Conservation (phyloP, 2,329 filamentous ascomycete species). For the Xylariaceae sp. region DNA sequence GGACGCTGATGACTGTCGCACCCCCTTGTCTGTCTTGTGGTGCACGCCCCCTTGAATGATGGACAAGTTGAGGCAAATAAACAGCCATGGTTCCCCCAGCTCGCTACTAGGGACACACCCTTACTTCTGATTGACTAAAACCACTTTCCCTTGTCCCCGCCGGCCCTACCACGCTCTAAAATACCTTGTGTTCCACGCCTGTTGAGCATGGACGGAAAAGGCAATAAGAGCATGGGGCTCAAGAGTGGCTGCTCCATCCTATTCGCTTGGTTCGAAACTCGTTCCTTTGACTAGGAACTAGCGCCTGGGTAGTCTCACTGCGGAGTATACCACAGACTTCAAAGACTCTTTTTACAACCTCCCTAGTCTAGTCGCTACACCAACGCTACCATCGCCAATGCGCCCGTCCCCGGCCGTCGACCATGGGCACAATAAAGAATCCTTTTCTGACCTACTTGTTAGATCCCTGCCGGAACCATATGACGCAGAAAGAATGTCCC, state of each 20-base stretch:
- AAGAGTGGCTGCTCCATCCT: slow-evolving; percentile 27
- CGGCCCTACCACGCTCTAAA: not conserved
- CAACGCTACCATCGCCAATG: slow-evolving; percentile 31
- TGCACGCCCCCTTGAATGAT: slow-evolving; percentile 2
- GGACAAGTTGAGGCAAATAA: no score
- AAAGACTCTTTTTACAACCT: slow-evolving; percentile 27
- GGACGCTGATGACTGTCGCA: slow-evolving; percentile 11
- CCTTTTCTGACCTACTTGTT: slow-evolving; percentile 27
- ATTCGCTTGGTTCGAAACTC: slow-evolving; percentile 29
- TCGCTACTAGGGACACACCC: no score
- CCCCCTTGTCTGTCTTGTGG: slow-evolving; percentile 4
- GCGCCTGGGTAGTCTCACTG: slow-evolving; percentile 13
- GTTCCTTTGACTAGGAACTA: slow-evolving; percentile 26
- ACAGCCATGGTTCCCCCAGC: no score
- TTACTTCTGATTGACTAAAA: no score
- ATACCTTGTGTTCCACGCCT: slow-evolving; percentile 10
- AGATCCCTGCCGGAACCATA: slow-evolving; percentile 35
- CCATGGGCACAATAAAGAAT: slow-evolving; percentile 30
- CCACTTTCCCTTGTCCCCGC: not conserved
- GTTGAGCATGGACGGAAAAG: slow-evolving; percentile 23
- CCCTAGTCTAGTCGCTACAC: slow-evolving; percentile 28
- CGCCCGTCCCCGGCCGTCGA: slow-evolving; percentile 29
- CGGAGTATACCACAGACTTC: slow-evolving; percentile 28
- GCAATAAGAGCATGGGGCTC: slow-evolving; percentile 27
- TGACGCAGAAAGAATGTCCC: slow-evolving; percentile 34